Percentiles rank a stretch among this genome's conserved stretches.
These are phyloP conservation scores for Achaetomiella virescens DNA, from an alignment of 495 filamentous ascomycete species.

Conservation along the genomic window DNA sequence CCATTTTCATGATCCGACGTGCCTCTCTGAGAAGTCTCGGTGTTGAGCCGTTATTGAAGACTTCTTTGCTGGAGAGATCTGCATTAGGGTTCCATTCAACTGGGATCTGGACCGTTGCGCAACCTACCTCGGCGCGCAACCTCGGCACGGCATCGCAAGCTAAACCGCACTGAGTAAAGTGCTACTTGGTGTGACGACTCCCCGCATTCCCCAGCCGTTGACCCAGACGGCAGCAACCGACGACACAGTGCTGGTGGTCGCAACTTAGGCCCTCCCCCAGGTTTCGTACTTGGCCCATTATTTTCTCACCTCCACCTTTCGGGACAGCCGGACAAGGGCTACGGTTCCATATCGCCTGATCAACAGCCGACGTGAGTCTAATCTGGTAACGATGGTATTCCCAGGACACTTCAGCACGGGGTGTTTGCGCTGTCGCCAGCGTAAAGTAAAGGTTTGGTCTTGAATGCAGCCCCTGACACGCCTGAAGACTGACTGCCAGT, in stretches of 20 bases:
- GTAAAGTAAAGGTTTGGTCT: conserved; percentile 19
- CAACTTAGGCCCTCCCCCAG: neutral
- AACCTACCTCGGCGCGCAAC: neutral
- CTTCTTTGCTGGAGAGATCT: neutral
- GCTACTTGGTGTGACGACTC: neutral
- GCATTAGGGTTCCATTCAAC: neutral
- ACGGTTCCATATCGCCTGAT: neutral
- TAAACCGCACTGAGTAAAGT: conserved; percentile 1
- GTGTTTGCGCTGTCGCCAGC: conserved; percentile 20
- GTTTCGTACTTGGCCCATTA: neutral
- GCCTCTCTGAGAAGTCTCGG: too few relatives aligned
- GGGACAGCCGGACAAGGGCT: neutral
- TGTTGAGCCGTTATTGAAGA: too few relatives aligned
- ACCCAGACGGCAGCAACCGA: too few relatives aligned
- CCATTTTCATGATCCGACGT: too few relatives aligned
- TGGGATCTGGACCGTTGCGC: neutral
- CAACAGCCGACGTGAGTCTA: neutral
- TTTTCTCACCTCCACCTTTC: neutral
- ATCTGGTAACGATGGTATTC: conserved; percentile 17
- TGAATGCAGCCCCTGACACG: neutral
- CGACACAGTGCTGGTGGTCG: too few relatives aligned
- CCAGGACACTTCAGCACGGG: conserved; percentile 21
- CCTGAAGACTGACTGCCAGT: neutral
- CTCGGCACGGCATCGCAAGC: conserved; percentile 7
- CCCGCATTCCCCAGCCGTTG: neutral